Base-by-base conservation (phyloP, 2,329 filamentous ascomycete genomes). In the Seiridium cupressi region DNA sequence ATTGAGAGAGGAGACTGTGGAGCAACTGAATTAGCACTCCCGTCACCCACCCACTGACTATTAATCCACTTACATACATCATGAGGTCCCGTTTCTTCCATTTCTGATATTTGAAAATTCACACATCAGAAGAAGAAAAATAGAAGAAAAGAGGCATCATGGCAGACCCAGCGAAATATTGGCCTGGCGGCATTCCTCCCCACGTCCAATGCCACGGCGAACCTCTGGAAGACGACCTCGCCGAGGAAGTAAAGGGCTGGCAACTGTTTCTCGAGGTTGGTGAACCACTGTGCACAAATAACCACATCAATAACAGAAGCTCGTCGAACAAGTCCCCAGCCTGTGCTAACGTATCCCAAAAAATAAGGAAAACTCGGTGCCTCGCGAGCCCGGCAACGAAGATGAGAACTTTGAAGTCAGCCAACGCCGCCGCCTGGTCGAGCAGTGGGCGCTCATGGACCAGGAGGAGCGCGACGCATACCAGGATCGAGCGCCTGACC, bases 131-230 rank as follows among this genome's bases (percentile, higher is more conserved):
- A 26, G 18, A 26, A 26, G 18, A 26, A 26, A 26, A 26, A 26
- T 26, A 26, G 38, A 42, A 13, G 7, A 42, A 42, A 42, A 42
- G 7, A 42, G 7, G 26, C 51, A 35, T 11, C 2, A 57, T 57
- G 55, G 36, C 55, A 13, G 55, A 57, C 10, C 55, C 55, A 10
- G 44, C 34, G 32, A 57, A 57, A 7, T 57, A 49, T 35, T 57
- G 55, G 55, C 55, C 55, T 6, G 55, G 55, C n/a, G 55, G 55
- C 46, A 57, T 57, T 26, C 55, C 55, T 8, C 31, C 44, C 10
- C 32, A 57, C 31, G 26, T 57, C 13, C 34, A 6, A 5, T 57
- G 44, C 10, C 44, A 57, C 13, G 31, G n/a, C 13, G 55, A 51
- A 13, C 55, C 55, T 4, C 7, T 57, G n/a, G 8, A 35, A 0